Evolutionary conservation across 352 stramenopile species (phyloP), one percentile per base, ranked within the genome.

Genomic region (Pythium oligandrum): DNA sequence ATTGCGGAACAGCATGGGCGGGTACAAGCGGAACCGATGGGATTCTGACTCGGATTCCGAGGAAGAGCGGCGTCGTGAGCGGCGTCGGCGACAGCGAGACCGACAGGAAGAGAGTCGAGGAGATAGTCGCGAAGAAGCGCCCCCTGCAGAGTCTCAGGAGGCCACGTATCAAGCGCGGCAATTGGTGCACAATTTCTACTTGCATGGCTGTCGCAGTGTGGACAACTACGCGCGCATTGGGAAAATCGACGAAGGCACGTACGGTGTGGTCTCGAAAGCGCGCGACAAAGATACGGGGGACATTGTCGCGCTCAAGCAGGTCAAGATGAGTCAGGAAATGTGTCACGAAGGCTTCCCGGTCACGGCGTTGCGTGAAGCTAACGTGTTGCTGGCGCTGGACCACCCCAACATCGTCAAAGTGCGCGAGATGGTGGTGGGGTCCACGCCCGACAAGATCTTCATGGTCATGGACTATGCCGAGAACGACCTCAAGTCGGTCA

Each of bases 231-330:
- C 96, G 53, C 80, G 93, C 5, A 87, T 99, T 31, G 80, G 79
- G 36, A 93, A 92, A 53, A 93, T 99, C 47, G 93, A 97, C 48
- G 92, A 98, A 75, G 96, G 96, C 3, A 98, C 96, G 26, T 99
- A 98, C 65, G 96, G 96, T 4, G 88, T 98, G 50, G 96, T 99
- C 3, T 99, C 93, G 60, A 97, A 96, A 53, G 96, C 93, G 35
- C 71, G 80, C 11, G 94, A 98, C 62, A 91, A 95, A 36, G 59
- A 67, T 40, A 95, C 88, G 5, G 77, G 84, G 36, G 81, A 98
- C 57, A 91, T 98, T 44, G 94, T 98, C 11, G 96, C 96, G 34
- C 68, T 97, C 43, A 97, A 97, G 55, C 84, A 97, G 73, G 79
- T 96, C 44, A 88, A 94, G 56, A 90, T 88, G 78, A 85, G 68